Conservation (phyloP, 192 early-diverging fungal genomes). For the Polychytrium aggregatum region DNA sequence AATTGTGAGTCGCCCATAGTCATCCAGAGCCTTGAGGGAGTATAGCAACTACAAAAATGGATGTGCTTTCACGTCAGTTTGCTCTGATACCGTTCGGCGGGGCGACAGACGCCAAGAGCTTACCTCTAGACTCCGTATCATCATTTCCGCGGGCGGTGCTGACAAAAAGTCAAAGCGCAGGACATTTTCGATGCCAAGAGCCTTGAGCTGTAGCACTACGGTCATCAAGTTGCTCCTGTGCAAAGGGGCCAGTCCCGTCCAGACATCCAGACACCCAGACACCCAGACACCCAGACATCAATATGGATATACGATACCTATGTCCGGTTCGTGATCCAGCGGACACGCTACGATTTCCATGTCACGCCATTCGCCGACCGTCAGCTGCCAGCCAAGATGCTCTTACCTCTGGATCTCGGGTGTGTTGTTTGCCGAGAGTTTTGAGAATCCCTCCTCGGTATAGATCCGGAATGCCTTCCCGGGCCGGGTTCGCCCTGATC, state of each 20-base stretch:
- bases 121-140: conserved; percentile 58
- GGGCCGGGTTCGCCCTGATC: conserved; percentile 34
- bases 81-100: background rate
- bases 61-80: too few relatives aligned
- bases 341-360: too few relatives aligned
- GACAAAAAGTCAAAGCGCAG: conserved; percentile 69
- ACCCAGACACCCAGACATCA: background rate
- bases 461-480: conserved; percentile 44
- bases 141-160: conserved; percentile 56
- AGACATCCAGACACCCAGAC: too few relatives aligned
- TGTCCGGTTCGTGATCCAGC: too few relatives aligned
- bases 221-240: conserved; percentile 52
- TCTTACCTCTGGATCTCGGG: conserved; percentile 42
- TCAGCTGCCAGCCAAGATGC: background rate
- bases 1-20: conserved; percentile 55
- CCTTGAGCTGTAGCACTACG: conserved; percentile 63
- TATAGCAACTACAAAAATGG: conserved; percentile 39
- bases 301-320: background rate
- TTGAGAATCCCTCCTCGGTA: conserved; percentile 26
- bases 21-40: conserved; percentile 60
- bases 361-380: too few relatives aligned
- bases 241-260: background rate
- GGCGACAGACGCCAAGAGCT: background rate
- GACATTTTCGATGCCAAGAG: conserved; percentile 71
- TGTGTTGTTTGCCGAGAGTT: conserved; percentile 13